Base-by-base conservation (phyloP, 2,329 filamentous ascomycete species). In the Lomentospora prolificans region DNA sequence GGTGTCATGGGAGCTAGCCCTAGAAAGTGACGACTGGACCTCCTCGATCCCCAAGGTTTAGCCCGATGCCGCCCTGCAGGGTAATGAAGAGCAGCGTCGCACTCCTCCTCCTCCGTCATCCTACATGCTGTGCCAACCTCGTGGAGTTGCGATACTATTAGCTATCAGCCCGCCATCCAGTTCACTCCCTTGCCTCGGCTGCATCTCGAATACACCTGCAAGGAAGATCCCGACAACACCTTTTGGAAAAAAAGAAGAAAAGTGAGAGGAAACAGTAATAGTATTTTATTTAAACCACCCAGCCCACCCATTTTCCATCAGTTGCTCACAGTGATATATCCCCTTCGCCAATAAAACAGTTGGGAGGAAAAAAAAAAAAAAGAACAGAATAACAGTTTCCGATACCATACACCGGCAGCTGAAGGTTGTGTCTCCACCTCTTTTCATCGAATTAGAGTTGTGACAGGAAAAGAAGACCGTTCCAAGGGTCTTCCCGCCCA, bases 181-280 rank as follows among this genome's bases (percentile, higher is more conserved):
- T 61, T 58, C 27, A 9, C n/a, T 51, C 24, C 50, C 24, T 51
- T 31, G 50, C 24, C 22, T n/a, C 24, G n/a, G n/a, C 24, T 28
- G 22, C 27, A n/a, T 17, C n/a, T 19, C 22, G n/a, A 6, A 6
- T 25, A 36, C 50, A 3, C 30, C 3, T 51, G n/a, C 50, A 19
- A 28, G 44, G 44, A 48, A 48, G 44, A 48, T 48, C 17, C 44
- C 10, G 17, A 22, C 36, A 17, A 22, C 2, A 24, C 7, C 10
- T 2, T 3, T 5, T 10, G 2, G 12, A 2, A 53, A 58, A 25
- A 12, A 30, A 8, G 25, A n/a, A 25, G 51, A 52, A 44, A 56
- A 50, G 28, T 12, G 31, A 50, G 30, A 36, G 53, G 27, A 53
- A 53, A 39, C 46, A 44, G 10, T 33, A 33, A 12, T 33, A 33